Percentiles rank a stretch among this genome's conserved stretches.
These are phyloP conservation scores for Globisporangium spinosum DNA, from an alignment of 352 stramenopile genomes.

Conservation along the genomic window DNA sequence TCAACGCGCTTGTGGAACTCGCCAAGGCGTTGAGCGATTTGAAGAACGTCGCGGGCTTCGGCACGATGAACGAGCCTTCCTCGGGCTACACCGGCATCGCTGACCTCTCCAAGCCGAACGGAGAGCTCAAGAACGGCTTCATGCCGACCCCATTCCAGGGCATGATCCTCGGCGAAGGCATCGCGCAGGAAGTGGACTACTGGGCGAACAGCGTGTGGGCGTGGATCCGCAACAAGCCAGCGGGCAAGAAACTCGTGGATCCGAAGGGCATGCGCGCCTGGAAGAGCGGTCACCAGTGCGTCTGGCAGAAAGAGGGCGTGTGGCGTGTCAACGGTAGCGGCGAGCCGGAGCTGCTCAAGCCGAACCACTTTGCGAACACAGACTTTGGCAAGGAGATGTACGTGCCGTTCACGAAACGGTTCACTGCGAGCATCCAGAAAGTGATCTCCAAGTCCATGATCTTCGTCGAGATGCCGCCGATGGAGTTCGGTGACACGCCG, in stretches of 20 bases:
- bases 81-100: conserved; percentile 66
- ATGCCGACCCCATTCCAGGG: conserved; percentile 74
- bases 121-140: conserved; percentile 66
- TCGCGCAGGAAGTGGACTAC: conserved; percentile 50
- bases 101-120: conserved; percentile 53
- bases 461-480: conserved; percentile 76
- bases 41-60: conserved; percentile 87
- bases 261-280: conserved; percentile 57
- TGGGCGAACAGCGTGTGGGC: conserved; percentile 75
- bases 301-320: conserved; percentile 80
- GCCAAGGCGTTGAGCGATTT: conserved; percentile 58
- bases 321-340: conserved; percentile 53
- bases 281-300: conserved; percentile 56
- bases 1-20: conserved; percentile 68
- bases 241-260: conserved; percentile 47
- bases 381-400: conserved; percentile 79
- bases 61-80: conserved; percentile 89
- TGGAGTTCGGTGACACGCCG: conserved; percentile 58
- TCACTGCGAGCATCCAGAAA: conserved; percentile 46
- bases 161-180: conserved; percentile 72
- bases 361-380: conserved; percentile 64
- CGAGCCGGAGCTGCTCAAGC: conserved; percentile 45
- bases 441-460: conserved; percentile 58
- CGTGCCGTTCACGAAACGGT: conserved; percentile 67
- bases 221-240: conserved; percentile 50